Evolutionary conservation across 2,329 filamentous ascomycete genomes (phyloP).

Genomic region (Hymenoscyphus occultus): DNA sequence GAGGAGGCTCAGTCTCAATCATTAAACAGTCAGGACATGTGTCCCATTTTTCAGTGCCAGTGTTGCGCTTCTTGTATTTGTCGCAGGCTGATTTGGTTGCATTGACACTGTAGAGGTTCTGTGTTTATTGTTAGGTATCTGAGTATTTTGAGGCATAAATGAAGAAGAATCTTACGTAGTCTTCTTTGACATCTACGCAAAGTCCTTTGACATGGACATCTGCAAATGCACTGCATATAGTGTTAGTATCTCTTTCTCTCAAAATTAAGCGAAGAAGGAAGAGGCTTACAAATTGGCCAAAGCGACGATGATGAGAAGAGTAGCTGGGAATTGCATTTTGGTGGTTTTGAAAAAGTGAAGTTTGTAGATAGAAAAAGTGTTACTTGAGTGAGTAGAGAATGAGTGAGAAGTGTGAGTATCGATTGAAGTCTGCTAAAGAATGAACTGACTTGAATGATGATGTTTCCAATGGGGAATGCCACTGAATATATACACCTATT

Average conservation of each 20-base stretch:
- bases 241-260: background rate
- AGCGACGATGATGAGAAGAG: constrained; percentile 10
- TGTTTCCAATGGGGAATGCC: background rate
- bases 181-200: constrained; percentile 15
- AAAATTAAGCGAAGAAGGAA: background rate
- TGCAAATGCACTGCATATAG: constrained; percentile 21
- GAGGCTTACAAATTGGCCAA: constrained; percentile 13
- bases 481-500: background rate
- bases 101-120: constrained; percentile 21
- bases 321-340: constrained; percentile 19
- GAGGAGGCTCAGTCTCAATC: background rate
- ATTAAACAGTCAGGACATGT: constrained; percentile 23
- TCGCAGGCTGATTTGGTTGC: constrained; percentile 20
- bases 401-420: background rate
- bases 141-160: background rate
- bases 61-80: constrained; percentile 19
- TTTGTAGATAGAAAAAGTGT: background rate
- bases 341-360: background rate
- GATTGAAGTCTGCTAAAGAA: background rate
- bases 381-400: background rate
- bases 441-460: background rate
- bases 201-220: constrained; percentile 25
- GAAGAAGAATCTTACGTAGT: constrained; percentile 8
- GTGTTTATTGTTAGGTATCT: background rate
- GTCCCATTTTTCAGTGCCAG: constrained; percentile 17